Base-by-base conservation (phyloP, 2,329 filamentous ascomycete species). In the Penicillium nordicum region DNA sequence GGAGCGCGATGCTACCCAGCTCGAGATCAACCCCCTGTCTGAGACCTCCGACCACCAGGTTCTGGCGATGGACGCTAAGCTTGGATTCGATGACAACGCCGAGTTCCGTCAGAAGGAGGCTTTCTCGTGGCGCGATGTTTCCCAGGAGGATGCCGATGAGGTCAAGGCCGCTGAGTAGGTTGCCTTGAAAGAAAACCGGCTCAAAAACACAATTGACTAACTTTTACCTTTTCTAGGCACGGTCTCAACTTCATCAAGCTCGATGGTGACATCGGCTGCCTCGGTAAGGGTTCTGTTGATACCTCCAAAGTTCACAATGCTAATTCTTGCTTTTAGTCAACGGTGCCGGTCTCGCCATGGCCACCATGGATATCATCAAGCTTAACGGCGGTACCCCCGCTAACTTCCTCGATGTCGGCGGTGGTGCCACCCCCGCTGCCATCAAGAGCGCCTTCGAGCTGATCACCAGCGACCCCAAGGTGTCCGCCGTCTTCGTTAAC, bases 331-430 rank as follows among this genome's bases (percentile, higher is more conserved):
- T 16, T 56, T 27, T 63, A 68, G 94, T 99, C 82, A 99, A 99
- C 82, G 94, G 94, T 76, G 94, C 94, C 71, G 94, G 94, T 81
- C 89, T 99, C 66, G 94, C 94, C 79, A 99, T 99, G 94, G 94
- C 94, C 63, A 99, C 94, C 76, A 99, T 99, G 94, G 94, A 99
- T 79, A 97, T 99, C 78, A 99, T 99, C 85, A 97, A 99, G 87
- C 86, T 99, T 63, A 99, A 97, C 80, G 94, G 94, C 68, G 94
- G 94, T 63, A 82, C 86, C 73, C 94, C 94, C 61, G 94, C 94
- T 69, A 99, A 99, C 86, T 99, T 99, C 87, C 84, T 99, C 68
- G 94, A 99, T 76, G 94, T 99, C 67, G 94, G 94, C 73, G 94
- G 94, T 76, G 94, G 94, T 82, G 94, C 94, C 67, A 99, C 94